Conservation (phyloP, 2,329 filamentous ascomycete species). For the Pestalotiopsis sp. region DNA sequence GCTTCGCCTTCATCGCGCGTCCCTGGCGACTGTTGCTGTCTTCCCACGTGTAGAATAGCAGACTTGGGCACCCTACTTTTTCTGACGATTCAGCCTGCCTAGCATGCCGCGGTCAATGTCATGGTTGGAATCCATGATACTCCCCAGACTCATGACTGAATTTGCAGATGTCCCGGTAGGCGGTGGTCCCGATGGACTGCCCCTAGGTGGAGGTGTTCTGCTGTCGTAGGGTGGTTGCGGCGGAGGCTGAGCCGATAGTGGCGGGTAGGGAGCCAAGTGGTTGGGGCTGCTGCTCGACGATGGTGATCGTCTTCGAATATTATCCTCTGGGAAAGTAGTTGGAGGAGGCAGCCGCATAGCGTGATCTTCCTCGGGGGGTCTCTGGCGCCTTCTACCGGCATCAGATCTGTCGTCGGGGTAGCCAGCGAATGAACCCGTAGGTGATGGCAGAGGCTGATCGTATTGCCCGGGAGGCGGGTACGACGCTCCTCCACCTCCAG, state of each 20-base stretch:
- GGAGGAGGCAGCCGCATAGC: constrained; percentile 50
- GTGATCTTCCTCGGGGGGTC: constrained; percentile 36
- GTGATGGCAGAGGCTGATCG: constrained; percentile 38
- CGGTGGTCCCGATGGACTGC: constrained; percentile 39
- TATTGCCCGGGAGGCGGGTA: constrained; percentile 26
- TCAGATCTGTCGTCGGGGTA: constrained; percentile 39
- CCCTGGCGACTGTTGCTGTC: not conserved
- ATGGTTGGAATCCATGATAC: constrained; percentile 47
- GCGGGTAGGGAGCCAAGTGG: constrained; percentile 42
- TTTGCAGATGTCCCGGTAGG: constrained; percentile 39
- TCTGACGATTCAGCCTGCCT: constrained; percentile 49
- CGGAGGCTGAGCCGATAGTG: constrained; percentile 29
- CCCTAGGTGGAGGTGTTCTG: constrained; percentile 40
- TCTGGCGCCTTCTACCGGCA: constrained; percentile 37
- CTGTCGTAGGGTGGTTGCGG: constrained; percentile 35
- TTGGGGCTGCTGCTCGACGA: constrained; percentile 55
- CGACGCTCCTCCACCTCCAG: constrained; percentile 27
- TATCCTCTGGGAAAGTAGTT: constrained; percentile 47
- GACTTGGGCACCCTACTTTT: constrained; percentile 10
- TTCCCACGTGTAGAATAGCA: not conserved
- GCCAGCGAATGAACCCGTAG: constrained; percentile 37
- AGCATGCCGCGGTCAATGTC: constrained; percentile 62
- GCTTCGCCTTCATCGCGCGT: not conserved
- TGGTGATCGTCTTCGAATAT: constrained; percentile 53
- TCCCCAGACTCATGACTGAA: constrained; percentile 58